Evolutionary conservation across 805 yeast species (phyloP), one percentile per base, ranked within the genome.

Genomic region (Danielia oregonensis): DNA sequence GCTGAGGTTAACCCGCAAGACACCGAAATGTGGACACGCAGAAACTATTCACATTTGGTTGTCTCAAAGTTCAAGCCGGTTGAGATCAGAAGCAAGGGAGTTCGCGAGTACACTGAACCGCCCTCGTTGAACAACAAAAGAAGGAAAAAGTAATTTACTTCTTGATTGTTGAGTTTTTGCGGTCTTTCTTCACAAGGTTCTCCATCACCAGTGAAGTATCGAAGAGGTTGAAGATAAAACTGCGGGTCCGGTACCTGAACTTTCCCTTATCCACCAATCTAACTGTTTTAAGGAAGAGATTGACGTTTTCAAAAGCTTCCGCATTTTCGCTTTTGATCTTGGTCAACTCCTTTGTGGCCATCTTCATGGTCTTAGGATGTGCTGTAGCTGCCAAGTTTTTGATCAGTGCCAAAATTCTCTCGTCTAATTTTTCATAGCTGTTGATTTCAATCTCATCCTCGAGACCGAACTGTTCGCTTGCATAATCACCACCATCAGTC

Each of bases 191-290:
- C 23, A 76, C 65, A 32, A 79, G 44, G 9, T 57, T 57, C 39
- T 79, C 86, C 52, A 82, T 58, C 28, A 78, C 62, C 21, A 63
- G 63, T 9, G 71, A 64, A 43, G 73, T 72, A 35, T 76, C 73
- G 16, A 57, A 43, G 34, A 83, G 60, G 27, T 80, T 89, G 48
- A 81, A 72, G 11, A 87, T 62, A 49, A 79, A 82, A 43, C 76
- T 69, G 24, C 95, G 63, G 13, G 76, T 77, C 4, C 76, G 74
- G 33, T 74, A 77, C 43, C 80, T 74, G 56, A 77, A 84, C 70
- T 72, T 66, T 60, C 87, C 54, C 56, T 65, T 45, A 68, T 83
- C 70, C 69, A 70, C 48, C 65, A 69, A 35, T 60, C 68, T 58
- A 67, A 65, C 32, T 65, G 78, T 50, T 68, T 70, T 55, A 53